Percentiles rank a stretch among this genome's conserved stretches.
These are phyloP conservation scores for Madurella fahalii DNA, from an alignment of 2,329 filamentous ascomycete species.

Conservation along the genomic window DNA sequence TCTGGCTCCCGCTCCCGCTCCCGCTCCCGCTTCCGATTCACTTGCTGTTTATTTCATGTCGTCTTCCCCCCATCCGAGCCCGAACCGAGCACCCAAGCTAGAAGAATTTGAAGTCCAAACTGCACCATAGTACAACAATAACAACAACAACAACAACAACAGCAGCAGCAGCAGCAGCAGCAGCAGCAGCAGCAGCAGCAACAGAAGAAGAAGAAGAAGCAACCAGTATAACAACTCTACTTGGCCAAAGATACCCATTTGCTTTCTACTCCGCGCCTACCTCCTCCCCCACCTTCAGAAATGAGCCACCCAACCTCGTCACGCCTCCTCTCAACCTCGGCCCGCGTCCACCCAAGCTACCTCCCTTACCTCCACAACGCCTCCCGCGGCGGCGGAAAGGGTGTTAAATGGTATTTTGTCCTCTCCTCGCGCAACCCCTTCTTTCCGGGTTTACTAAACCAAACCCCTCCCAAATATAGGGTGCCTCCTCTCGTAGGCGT, in stretches of 20 bases:
- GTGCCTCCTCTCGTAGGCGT: constrained; percentile 26
- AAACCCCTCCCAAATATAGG: constrained; percentile 16
- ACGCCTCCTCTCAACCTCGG: constrained; percentile 25
- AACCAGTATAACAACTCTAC: background rate
- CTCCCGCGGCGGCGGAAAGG: constrained; percentile 10
- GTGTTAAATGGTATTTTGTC: constrained; percentile 25
- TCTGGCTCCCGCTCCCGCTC: background rate
- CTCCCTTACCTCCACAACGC: constrained; percentile 30
- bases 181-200: too few relatives aligned
- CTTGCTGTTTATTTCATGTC: background rate
- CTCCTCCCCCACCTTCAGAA: background rate
- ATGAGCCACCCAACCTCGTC: constrained; percentile 14
- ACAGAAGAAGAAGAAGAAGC: too few relatives aligned
- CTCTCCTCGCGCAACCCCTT: background rate
- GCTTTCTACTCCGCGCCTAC: too few relatives aligned
- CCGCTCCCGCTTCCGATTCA: background rate
- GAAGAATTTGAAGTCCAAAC: background rate
- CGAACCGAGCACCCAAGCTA: background rate
- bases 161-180: too few relatives aligned
- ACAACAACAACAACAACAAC: constrained; percentile 1
- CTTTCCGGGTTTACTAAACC: background rate
- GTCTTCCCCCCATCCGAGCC: background rate
- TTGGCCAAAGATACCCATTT: too few relatives aligned
- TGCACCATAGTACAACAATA: background rate
- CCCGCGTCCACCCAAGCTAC: constrained; percentile 32